Percentiles rank a stretch among this genome's conserved stretches.
These are phyloP conservation scores for Aristolochia fimbriata DNA, from an alignment of 164 flowering plant genomes.

Conservation along the genomic window DNA sequence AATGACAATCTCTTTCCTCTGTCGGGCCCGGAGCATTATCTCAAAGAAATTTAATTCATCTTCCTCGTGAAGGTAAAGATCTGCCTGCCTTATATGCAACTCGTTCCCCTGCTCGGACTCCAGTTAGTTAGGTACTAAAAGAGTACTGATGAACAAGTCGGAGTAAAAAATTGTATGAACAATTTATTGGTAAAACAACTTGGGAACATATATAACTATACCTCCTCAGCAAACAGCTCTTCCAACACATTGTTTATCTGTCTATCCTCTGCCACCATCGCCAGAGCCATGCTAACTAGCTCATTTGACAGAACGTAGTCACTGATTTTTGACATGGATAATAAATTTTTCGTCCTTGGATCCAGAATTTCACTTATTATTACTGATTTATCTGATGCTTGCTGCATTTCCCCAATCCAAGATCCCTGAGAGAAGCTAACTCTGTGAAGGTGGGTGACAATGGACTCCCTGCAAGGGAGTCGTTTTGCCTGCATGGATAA, in stretches of 20 bases:
- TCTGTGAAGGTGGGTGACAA: slow-evolving; percentile 23
- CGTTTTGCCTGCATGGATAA: slow-evolving; percentile 55
- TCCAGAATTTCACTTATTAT: slow-evolving; percentile 83
- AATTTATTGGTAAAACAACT: no score
- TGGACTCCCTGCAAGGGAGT: slow-evolving; percentile 50
- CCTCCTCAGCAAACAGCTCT: slow-evolving; percentile 88
- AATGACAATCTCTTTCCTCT: slow-evolving; percentile 62
- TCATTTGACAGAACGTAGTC: slow-evolving; percentile 84
- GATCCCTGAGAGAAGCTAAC: slow-evolving; percentile 61
- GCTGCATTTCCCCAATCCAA: slow-evolving; percentile 88
- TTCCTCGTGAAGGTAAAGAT: slow-evolving; percentile 52
- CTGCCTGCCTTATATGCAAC: slow-evolving; percentile 68
- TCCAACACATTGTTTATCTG: slow-evolving; percentile 73
- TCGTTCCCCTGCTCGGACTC: slow-evolving; percentile 58
- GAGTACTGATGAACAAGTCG: background rate
- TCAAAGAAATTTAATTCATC: slow-evolving; percentile 77
- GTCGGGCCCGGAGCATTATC: slow-evolving; percentile 57
- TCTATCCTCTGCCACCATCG: slow-evolving; percentile 87
- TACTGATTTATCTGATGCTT: slow-evolving; percentile 76
- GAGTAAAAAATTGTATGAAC: background rate
- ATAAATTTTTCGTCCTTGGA: slow-evolving; percentile 71
- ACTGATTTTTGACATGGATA: slow-evolving; percentile 81
- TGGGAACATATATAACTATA: slow-evolving; percentile 5
- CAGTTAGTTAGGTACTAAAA: background rate
- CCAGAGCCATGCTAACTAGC: slow-evolving; percentile 87